Base-by-base conservation (phyloP, 2,329 filamentous ascomycete genomes). In the Colletotrichum echinochloae region DNA sequence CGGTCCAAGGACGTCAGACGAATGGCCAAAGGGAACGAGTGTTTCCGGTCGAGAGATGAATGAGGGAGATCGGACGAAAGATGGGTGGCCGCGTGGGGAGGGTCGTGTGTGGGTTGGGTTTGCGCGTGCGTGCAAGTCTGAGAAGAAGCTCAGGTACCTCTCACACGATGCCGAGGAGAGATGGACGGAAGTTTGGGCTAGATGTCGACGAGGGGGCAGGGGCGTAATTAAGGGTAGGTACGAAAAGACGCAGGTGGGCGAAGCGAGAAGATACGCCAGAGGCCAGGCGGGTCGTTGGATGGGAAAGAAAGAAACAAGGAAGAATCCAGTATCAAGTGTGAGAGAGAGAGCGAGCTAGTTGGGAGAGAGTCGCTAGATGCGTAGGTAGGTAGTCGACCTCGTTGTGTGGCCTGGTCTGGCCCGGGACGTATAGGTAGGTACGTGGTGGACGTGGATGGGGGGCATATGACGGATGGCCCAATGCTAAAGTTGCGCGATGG, bases 41-140 rank as follows among this genome's bases (percentile, higher is more conserved):
- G 63, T 66, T 61, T 66, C 56, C 62, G 60, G 49, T 66, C 56
- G 62, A 54, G 63, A 56, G 63, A 44, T 46, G 63, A 28, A 20
- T 26, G 33, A 59, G 35, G 23, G 8, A 70, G 67, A 70, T 70
- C 33, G 49, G 67, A 70, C 44, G 67, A 67, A 57, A 57, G 57
- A 57, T 46, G 52, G 52, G 57, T 59, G 62, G 66, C 56, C 23
- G 66, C 54, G 66, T 55, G 60, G 60, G 51, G 63, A 67, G 37
- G 52, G 37, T 67, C 44, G 63, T 26, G 46, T 54, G 67, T 66
- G 57, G 64, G 67, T 49, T 26, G 23, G 67, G 39, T 52, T 49
- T 33, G 35, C 48, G 33, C 52, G 33, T n/a, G 12, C 60, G 54
- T 37, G 12, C 60, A 46, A 51, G 48, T 49, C n/a, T 60, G 28